phyloP scores from a whole-genome alignment of 768 basidiomycete genomes.

The Rhodotorula toruloides region DNA sequence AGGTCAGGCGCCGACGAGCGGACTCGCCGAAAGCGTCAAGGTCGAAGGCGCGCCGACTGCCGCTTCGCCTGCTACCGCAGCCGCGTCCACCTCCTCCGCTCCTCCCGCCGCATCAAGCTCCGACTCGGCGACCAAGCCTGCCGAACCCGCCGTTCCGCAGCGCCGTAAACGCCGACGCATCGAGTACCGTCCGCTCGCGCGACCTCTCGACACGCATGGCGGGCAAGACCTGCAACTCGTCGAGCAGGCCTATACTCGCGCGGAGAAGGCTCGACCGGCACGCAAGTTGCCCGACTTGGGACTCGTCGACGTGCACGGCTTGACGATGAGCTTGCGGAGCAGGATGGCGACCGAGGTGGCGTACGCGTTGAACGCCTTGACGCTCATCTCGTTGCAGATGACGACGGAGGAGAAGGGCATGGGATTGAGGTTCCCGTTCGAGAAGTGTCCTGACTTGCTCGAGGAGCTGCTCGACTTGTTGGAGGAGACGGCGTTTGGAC shows the following conservation, averaged over 20 bases:
- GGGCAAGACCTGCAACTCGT: slow-evolving; percentile 22
- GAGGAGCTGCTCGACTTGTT: slow-evolving; percentile 81
- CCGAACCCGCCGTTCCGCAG: slow-evolving; percentile 6
- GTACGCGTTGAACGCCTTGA: slow-evolving; percentile 81
- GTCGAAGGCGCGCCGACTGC: background rate
- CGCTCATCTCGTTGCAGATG: slow-evolving; percentile 57
- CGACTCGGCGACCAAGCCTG: background rate
- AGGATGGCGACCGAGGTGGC: slow-evolving; percentile 76
- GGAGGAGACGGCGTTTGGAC: slow-evolving; percentile 50
- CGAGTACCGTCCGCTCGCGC: slow-evolving; percentile 34
- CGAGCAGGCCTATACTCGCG: slow-evolving; percentile 17
- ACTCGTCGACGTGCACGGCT: slow-evolving; percentile 69
- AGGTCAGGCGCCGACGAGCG: background rate
- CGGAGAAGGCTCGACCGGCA: slow-evolving; percentile 11
- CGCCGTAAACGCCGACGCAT: slow-evolving; percentile 38
- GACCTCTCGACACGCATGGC: slow-evolving; percentile 20
- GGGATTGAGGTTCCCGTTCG: slow-evolving; percentile 61
- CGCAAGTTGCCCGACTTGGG: slow-evolving; percentile 36
- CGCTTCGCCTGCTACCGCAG: background rate
- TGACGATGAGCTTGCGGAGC: slow-evolving; percentile 87
- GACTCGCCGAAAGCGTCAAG: background rate
- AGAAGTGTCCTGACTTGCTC: slow-evolving; percentile 70
- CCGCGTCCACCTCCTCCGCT: background rate
- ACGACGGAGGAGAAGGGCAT: background rate
- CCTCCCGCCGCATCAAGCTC: background rate